These are phyloP conservation scores for Suillus alpinus DNA, from an alignment of 768 basidiomycete species.

Conservation along the genomic window DNA sequence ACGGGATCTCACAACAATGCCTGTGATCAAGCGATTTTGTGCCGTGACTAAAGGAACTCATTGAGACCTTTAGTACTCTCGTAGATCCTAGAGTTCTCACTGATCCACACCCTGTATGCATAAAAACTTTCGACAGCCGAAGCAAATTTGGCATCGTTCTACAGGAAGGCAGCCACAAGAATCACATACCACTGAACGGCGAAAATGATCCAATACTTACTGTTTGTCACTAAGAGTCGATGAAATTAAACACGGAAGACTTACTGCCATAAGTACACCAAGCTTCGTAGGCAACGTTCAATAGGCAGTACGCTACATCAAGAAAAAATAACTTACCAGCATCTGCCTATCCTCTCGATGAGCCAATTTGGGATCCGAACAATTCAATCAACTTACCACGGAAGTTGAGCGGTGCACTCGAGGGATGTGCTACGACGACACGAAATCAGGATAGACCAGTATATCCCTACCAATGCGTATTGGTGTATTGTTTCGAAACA, in stretches of 20 bases:
- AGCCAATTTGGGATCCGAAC: background rate
- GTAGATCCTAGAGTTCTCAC: conserved; percentile 6
- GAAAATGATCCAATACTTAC: conserved; percentile 18
- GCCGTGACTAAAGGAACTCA: conserved; percentile 14
- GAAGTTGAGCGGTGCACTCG: background rate
- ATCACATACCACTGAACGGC: conserved; percentile 18
- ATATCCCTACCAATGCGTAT: background rate
- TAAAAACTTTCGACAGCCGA: conserved; percentile 17
- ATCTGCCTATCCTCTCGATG: background rate
- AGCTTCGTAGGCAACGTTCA: background rate
- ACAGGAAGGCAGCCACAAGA: background rate
- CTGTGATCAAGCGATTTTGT: conserved; percentile 12
- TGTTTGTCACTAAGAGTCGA: background rate
- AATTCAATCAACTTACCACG: background rate
- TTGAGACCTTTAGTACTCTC: background rate
- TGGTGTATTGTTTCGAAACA: background rate
- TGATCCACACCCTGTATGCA: conserved; percentile 24
- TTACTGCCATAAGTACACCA: background rate
- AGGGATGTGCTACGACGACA: background rate
- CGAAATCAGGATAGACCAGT: background rate
- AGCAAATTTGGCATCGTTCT: background rate
- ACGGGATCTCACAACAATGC: background rate
- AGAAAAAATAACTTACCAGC: background rate
- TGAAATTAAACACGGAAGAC: background rate
- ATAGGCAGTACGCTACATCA: background rate